A percentile compares a stretch with the other conserved stretches of the same genome.
Conservation (phyloP, 1,139 yeast genomes). For the Magnusiomyces sp. region DNA sequence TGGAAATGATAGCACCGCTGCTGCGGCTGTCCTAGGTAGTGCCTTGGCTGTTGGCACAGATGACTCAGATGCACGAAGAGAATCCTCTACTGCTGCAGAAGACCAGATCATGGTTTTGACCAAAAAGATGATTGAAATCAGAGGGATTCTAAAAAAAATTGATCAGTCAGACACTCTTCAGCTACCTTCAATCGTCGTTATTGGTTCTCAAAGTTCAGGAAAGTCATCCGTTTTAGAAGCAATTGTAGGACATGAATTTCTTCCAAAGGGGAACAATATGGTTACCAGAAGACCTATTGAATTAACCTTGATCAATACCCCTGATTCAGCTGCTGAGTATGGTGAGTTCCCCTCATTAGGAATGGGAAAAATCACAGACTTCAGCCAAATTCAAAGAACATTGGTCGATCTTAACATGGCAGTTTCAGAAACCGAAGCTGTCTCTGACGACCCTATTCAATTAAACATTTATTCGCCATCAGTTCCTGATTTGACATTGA, state of each 20-base stretch:
- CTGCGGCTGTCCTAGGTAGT: conserved; percentile 31
- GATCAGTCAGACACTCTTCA: conserved; percentile 72
- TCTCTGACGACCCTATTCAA: conserved; percentile 86
- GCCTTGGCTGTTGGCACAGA: conserved; percentile 29
- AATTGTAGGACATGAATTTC: conserved; percentile 87
- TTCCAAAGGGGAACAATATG: conserved; percentile 94
- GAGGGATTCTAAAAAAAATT: conserved; percentile 66
- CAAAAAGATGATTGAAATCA: conserved; percentile 92
- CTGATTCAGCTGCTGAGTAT: conserved; percentile 69
- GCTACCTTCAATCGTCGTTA: conserved; percentile 89
- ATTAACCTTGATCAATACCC: conserved; percentile 80
- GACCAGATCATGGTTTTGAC: conserved; percentile 69
- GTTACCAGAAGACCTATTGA: conserved; percentile 94
- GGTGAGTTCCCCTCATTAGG: conserved; percentile 93
- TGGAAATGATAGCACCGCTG: conserved; percentile 25
- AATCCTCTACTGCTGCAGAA: conserved; percentile 40
- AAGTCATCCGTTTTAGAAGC: conserved; percentile 90
- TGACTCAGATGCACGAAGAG: conserved; percentile 23
- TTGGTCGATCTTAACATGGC: conserved; percentile 84
- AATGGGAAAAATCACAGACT: conserved; percentile 74
- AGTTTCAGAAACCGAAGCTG: conserved; percentile 76
- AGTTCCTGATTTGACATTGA: conserved; percentile 89
- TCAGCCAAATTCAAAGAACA: conserved; percentile 76
- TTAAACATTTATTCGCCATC: conserved; percentile 82
- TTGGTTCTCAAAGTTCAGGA: conserved; percentile 97